phyloP scores from a whole-genome alignment of 345 rosid genomes.

The Conringia planisiliqua region DNA sequence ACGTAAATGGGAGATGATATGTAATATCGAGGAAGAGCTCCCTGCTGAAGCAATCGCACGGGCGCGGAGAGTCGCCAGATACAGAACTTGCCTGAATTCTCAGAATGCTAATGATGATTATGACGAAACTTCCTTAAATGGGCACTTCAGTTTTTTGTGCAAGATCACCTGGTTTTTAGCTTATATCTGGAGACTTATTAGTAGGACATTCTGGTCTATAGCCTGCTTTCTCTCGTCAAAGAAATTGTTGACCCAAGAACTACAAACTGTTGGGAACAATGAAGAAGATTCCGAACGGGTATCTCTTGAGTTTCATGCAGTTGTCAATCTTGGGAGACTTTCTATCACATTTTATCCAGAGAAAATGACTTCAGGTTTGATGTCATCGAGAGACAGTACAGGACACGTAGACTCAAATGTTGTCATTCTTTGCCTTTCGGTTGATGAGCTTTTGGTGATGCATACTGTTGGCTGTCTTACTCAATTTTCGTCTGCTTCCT shows the following conservation, averaged over 20 bases:
- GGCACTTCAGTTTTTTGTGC: conserved; percentile 26
- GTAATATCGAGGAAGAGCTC: conserved; percentile 60
- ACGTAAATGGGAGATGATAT: conserved; percentile 56
- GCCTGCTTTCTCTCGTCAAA: conserved; percentile 28
- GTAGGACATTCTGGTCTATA: conserved; percentile 35
- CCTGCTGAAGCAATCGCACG: conserved; percentile 75
- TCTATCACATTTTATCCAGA: conserved; percentile 42
- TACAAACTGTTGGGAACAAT: conserved; percentile 26
- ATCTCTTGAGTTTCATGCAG: conserved; percentile 38
- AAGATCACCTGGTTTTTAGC: conserved; percentile 36
- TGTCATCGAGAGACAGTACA: conserved; percentile 36
- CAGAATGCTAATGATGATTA: conserved; percentile 33
- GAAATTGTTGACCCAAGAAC: conserved; percentile 31
- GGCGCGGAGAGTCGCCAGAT: conserved; percentile 78
- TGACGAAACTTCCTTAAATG: conserved; percentile 27
- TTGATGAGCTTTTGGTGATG: conserved; percentile 48
- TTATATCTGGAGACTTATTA: conserved; percentile 41
- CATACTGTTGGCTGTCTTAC: conserved; percentile 44
- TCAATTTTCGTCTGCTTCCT: conserved; percentile 51
- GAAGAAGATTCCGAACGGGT: conserved; percentile 36
- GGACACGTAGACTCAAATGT: conserved; percentile 42
- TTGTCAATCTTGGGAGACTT: conserved; percentile 53
- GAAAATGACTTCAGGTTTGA: conserved; percentile 30
- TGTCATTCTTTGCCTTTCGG: conserved; percentile 50
- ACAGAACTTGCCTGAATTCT: conserved; percentile 41